Percentiles rank a stretch among this genome's conserved stretches.
phyloP scores from a whole-genome alignment of 78 protist species.

The Monocercomonoides exilis region DNA sequence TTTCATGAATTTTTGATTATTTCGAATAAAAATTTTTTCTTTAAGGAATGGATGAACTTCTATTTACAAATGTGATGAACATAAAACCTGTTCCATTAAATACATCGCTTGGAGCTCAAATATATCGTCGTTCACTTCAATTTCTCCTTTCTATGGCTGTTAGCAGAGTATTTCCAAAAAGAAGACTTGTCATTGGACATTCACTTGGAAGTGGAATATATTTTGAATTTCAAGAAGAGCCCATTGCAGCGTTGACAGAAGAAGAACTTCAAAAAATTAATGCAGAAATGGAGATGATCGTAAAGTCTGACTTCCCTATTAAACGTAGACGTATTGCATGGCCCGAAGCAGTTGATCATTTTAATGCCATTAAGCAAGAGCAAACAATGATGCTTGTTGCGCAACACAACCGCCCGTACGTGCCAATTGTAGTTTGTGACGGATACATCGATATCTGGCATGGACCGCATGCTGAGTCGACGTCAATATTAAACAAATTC shows the following conservation, averaged over 20 bases:
- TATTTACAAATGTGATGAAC: background rate
- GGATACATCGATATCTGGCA: conserved; percentile 13
- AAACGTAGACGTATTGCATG: background rate
- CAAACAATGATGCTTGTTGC: background rate
- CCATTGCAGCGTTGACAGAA: background rate
- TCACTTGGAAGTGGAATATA: conserved; percentile 23
- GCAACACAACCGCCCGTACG: conserved; percentile 12
- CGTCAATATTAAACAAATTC: background rate
- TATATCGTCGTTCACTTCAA: conserved; percentile 18
- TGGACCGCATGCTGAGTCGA: background rate
- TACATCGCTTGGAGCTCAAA: background rate
- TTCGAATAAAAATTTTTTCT: background rate
- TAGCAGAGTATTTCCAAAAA: background rate
- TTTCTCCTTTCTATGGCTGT: conserved; percentile 30
- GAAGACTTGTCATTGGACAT: conserved; percentile 9
- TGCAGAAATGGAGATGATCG: background rate
- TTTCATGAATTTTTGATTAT: background rate
- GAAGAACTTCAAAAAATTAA: background rate
- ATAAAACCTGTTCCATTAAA: background rate
- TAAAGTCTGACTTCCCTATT: background rate
- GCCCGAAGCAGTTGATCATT: background rate
- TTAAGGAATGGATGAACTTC: conserved; percentile 15
- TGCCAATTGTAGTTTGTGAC: background rate
- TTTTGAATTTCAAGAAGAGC: background rate
- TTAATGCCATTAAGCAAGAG: background rate